These are phyloP conservation scores for Aspergillus haitiensis DNA, from an alignment of 495 filamentous ascomycete species.

Conservation along the genomic window DNA sequence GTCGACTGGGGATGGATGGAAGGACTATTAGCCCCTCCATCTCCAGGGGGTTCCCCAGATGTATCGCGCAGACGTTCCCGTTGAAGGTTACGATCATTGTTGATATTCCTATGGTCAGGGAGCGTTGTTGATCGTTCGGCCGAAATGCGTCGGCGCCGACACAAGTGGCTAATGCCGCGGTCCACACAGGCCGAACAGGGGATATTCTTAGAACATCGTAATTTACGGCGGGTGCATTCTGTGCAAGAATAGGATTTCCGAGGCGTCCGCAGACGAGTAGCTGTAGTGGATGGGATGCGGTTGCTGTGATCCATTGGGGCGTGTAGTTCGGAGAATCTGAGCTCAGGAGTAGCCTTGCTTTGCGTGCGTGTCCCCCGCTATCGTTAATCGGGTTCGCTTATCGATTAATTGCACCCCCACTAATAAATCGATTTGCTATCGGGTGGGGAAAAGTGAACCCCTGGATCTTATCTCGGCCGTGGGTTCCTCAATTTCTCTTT, in stretches of 20 bases:
- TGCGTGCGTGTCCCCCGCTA: too few relatives aligned
- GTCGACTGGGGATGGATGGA: not conserved
- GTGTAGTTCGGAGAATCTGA: too few relatives aligned
- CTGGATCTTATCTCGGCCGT: too few relatives aligned
- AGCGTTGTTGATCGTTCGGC: not conserved
- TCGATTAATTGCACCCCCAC: too few relatives aligned
- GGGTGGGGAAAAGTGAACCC: too few relatives aligned
- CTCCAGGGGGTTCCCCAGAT: not conserved
- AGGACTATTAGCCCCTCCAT: not conserved
- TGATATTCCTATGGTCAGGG: too few relatives aligned
- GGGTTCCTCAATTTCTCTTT: too few relatives aligned
- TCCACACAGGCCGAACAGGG: slow-evolving; percentile 20
- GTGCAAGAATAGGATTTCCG: slow-evolving; percentile 15
- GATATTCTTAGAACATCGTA: slow-evolving; percentile 18
- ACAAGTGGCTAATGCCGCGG: slow-evolving; percentile 7
- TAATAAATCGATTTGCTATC: too few relatives aligned
- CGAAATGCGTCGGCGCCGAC: slow-evolving; percentile 5
- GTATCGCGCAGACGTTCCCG: not conserved
- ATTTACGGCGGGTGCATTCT: slow-evolving; percentile 14
- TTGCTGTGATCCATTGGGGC: too few relatives aligned
- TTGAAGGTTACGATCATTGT: too few relatives aligned
- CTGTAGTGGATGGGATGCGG: not conserved
- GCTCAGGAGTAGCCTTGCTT: too few relatives aligned
- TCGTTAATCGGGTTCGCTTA: too few relatives aligned
- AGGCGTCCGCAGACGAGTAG: not conserved